Conservation (phyloP, 2,329 filamentous ascomycete genomes). For the Clonostachys rhizophaga region DNA sequence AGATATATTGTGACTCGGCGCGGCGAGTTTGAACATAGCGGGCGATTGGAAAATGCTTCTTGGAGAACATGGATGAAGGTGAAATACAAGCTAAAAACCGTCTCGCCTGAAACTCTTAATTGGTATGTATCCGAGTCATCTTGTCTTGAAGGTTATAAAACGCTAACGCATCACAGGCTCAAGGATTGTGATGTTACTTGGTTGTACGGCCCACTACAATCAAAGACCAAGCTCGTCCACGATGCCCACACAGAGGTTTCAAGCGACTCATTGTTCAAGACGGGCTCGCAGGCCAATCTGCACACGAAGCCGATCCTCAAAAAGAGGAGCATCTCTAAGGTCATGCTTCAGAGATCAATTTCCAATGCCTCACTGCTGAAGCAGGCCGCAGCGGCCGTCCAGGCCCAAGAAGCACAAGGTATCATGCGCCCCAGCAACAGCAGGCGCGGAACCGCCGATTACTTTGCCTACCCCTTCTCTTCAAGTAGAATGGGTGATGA, state of each 20-base stretch:
- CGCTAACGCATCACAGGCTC: slow-evolving; percentile 52
- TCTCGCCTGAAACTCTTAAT: slow-evolving; percentile 88
- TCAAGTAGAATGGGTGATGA: slow-evolving; percentile 57
- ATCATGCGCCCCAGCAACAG: slow-evolving; percentile 50
- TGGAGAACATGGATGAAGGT: slow-evolving; percentile 97
- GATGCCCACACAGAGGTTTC: slow-evolving; percentile 17
- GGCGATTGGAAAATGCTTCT: slow-evolving; percentile 87
- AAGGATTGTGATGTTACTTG: slow-evolving; percentile 98
- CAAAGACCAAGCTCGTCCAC: slow-evolving; percentile 54
- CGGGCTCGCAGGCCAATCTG: slow-evolving; percentile 58
- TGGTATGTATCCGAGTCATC: slow-evolving; percentile 58
- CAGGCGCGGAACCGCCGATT: slow-evolving; percentile 62
- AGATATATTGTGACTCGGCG: slow-evolving; percentile 81
- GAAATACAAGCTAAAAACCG: slow-evolving; percentile 80
- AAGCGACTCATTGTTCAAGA: slow-evolving; percentile 44
- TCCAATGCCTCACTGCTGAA: slow-evolving; percentile 86
- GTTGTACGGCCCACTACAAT: slow-evolving; percentile 88
- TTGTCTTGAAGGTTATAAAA: neutral
- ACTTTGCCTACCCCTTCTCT: slow-evolving; percentile 59
- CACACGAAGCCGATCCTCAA: slow-evolving; percentile 89
- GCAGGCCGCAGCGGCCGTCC: slow-evolving; percentile 80
- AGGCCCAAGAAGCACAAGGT: slow-evolving; percentile 66
- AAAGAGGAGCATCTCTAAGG: slow-evolving; percentile 92
- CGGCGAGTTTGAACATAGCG: slow-evolving; percentile 74
- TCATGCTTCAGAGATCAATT: slow-evolving; percentile 85